Conservation (phyloP, 345 rosid genomes). For the Luvunga scandens region DNA sequence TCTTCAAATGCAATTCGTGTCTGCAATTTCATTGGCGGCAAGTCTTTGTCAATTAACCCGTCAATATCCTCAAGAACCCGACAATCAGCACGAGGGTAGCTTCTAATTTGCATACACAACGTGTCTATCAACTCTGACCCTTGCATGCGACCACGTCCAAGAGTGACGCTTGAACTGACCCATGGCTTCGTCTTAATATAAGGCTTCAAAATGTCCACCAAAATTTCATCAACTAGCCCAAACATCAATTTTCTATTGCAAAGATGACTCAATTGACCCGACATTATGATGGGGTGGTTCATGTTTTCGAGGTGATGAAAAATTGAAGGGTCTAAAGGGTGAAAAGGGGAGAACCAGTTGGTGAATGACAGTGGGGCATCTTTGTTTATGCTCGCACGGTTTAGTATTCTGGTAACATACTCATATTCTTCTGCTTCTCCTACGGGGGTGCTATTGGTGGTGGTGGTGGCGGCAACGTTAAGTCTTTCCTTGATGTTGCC, state of each 20-base stretch:
- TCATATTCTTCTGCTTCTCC: slow-evolving; percentile 38
- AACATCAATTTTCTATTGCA: slow-evolving; percentile 71
- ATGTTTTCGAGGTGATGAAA: slow-evolving; percentile 58
- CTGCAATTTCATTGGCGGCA: slow-evolving; percentile 28
- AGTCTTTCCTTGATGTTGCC: slow-evolving; percentile 13
- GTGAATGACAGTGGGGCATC: slow-evolving; percentile 45
- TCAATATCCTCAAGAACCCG: slow-evolving; percentile 69
- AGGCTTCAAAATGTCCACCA: slow-evolving; percentile 56
- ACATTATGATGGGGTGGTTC: slow-evolving; percentile 8
- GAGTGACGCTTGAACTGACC: slow-evolving; percentile 3
- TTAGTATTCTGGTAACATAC: slow-evolving; percentile 56
- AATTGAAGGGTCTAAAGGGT: slow-evolving; percentile 65
- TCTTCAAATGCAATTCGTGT: slow-evolving; percentile 29
- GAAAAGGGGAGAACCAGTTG: slow-evolving; percentile 63
- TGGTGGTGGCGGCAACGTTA: slow-evolving; percentile 24
- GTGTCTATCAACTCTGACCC: slow-evolving; percentile 43
- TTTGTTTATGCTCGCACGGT: slow-evolving; percentile 49
- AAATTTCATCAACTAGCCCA: slow-evolving; percentile 59
- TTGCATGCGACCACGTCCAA: slow-evolving; percentile 6
- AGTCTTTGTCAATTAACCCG: slow-evolving; percentile 49
- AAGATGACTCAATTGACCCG: slow-evolving; percentile 32
- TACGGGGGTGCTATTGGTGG: background rate
- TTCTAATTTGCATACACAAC: slow-evolving; percentile 31
- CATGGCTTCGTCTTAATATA: slow-evolving; percentile 50
- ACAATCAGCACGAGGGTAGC: slow-evolving; percentile 53